Percentiles rank a stretch among this genome's conserved stretches.
These are phyloP conservation scores for Smallanthus sonchifolius DNA, from an alignment of 129 eudicot genomes.

Conservation along the genomic window DNA sequence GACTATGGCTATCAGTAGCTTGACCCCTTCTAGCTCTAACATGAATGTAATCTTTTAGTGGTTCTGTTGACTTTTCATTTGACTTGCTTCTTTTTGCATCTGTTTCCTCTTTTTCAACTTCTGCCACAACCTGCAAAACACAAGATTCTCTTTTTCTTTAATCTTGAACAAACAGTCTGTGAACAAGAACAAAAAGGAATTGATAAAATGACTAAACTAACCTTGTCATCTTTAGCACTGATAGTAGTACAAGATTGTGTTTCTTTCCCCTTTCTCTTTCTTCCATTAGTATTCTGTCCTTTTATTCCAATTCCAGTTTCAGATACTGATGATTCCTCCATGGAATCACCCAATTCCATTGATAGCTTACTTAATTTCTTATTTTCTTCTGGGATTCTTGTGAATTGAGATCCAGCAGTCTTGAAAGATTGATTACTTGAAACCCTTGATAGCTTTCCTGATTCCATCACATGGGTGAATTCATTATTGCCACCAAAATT, in stretches of 20 bases:
- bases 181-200: constrained; percentile 1
- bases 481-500: constrained; percentile 42
- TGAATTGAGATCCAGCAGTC: constrained; percentile 35
- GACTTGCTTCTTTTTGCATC: constrained; percentile 74
- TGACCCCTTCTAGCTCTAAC: constrained; percentile 96
- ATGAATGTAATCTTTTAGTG: constrained; percentile 92
- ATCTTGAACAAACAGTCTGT: constrained; percentile 4
- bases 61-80: constrained; percentile 47
- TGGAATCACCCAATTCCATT: constrained; percentile 49
- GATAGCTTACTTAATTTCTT: constrained; percentile 33
- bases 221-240: constrained; percentile 48
- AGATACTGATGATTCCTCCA: constrained; percentile 70
- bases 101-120: constrained; percentile 50
- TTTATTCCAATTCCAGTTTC: constrained; percentile 35
- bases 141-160: background rate
- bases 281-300: constrained; percentile 36
- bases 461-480: constrained; percentile 28
- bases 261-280: constrained; percentile 74
- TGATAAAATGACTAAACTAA: constrained; percentile 39
- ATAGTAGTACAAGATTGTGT: constrained; percentile 22
- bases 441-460: constrained; percentile 35
- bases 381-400: constrained; percentile 35
- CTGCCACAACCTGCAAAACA: constrained; percentile 46
- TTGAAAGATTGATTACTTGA: constrained; percentile 43
- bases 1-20: constrained; percentile 94